Conservation (phyloP, 2,329 filamentous ascomycete species). For the Westerdykella aurantiaca region DNA sequence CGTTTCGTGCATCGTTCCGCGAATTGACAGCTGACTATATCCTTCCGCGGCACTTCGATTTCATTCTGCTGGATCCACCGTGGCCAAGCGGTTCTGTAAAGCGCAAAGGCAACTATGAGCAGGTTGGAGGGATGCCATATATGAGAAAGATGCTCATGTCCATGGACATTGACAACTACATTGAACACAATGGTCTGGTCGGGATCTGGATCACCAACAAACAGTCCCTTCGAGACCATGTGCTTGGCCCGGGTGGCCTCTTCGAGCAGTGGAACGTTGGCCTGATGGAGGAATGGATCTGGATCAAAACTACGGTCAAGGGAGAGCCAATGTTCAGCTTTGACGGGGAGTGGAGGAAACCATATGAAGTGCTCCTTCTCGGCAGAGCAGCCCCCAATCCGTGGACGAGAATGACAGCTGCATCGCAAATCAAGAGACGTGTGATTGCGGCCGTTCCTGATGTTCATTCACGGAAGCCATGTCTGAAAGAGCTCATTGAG, state of each 20-base stretch:
- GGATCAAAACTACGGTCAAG: constrained; percentile 63
- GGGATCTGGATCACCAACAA: constrained; percentile 78
- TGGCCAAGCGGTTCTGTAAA: constrained; percentile 75
- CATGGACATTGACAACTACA: constrained; percentile 44
- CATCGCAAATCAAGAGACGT: constrained; percentile 41
- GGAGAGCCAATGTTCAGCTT: constrained; percentile 61
- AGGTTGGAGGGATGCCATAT: constrained; percentile 41
- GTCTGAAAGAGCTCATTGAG: constrained; percentile 57
- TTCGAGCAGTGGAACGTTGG: constrained; percentile 64
- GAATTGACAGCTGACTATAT: constrained; percentile 34
- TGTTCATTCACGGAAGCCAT: constrained; percentile 73
- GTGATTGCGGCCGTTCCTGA: constrained; percentile 68
- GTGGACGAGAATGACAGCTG: constrained; percentile 15
- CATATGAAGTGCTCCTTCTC: constrained; percentile 69
- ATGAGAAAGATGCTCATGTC: constrained; percentile 39
- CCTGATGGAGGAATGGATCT: constrained; percentile 65
- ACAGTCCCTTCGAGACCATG: constrained; percentile 48
- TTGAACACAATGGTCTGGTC: constrained; percentile 45
- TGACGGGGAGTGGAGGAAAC: constrained; percentile 62
- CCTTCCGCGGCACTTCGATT: constrained; percentile 52
- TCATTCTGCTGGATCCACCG: constrained; percentile 70
- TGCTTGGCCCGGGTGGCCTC: constrained; percentile 52
- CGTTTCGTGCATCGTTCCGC: constrained; percentile 36
- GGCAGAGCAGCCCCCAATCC: constrained; percentile 38
- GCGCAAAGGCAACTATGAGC: constrained; percentile 51